A percentile compares a stretch with the other conserved stretches of the same genome.
Evolutionary conservation across 1,284 basidiomycete species (phyloP).

Genomic region (Mycena sp.): DNA sequence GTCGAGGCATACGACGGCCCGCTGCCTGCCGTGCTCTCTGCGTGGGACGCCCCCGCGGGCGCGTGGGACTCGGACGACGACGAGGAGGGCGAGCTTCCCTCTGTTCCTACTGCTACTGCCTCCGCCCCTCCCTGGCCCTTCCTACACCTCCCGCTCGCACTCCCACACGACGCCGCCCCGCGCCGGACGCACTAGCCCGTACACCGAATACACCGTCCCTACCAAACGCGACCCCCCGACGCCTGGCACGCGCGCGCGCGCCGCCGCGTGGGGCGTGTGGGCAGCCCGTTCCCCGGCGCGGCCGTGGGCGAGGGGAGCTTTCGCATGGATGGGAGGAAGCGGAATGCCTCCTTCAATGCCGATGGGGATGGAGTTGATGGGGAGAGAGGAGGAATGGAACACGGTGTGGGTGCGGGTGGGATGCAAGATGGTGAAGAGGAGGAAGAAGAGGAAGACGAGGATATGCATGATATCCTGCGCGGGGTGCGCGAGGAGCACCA

Average conservation of each 20-base stretch:
- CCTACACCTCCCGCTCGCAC: no score
- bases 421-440: conserved; percentile 14
- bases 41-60: background rate
- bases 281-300: conserved; percentile 67
- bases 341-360: no score
- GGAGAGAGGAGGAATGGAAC: background rate
- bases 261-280: conserved; percentile 72
- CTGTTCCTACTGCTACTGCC: background rate
- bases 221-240: conserved; percentile 68
- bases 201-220: no score
- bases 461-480: conserved; percentile 38
- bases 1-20: conserved; percentile 26
- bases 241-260: conserved; percentile 57
- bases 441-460: conserved; percentile 31
- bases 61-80: conserved; percentile 28
- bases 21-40: background rate
- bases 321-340: conserved; percentile 20
- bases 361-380: conserved; percentile 14
- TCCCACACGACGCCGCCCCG: no score
- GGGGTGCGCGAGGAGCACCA: background rate
- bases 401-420: conserved; percentile 2
- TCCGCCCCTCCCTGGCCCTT: background rate
- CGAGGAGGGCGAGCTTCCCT: conserved; percentile 26
- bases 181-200: no score
- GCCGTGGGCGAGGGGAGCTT: conserved; percentile 23